A percentile compares a stretch with the other conserved stretches of the same genome.
Conservation (phyloP, 306 rosid genomes). For the Acacia acuminata region DNA sequence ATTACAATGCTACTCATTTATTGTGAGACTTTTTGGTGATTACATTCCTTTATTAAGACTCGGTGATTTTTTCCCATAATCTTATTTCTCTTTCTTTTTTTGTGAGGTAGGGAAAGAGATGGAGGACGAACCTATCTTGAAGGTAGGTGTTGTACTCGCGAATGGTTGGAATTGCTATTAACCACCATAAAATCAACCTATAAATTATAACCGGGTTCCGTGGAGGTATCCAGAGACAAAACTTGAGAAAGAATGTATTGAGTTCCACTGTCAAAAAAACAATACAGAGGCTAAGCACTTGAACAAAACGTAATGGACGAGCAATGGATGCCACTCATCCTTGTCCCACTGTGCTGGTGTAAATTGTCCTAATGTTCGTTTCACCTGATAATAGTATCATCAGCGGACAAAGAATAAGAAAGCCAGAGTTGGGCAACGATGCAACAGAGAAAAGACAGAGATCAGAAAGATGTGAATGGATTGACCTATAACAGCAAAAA, state of each 20-base stretch:
- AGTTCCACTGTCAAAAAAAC: constrained; percentile 94
- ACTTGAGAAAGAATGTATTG: constrained; percentile 94
- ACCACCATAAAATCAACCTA: constrained; percentile 96
- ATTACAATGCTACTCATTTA: too few relatives aligned
- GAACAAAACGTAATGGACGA: constrained; percentile 97
- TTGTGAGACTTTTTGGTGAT: too few relatives aligned
- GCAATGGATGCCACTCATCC: constrained; percentile 98
- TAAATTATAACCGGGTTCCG: constrained; percentile 86
- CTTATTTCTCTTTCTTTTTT: not conserved
- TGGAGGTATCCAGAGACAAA: constrained; percentile 94
- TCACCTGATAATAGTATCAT: constrained; percentile 54
- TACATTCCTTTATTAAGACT: too few relatives aligned
- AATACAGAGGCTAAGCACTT: constrained; percentile 87
- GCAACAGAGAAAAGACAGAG: not conserved
- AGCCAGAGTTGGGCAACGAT: not conserved
- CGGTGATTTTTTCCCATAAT: not conserved
- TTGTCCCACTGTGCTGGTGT: constrained; percentile 99
- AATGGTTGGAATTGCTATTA: constrained; percentile 95
- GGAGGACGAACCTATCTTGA: constrained; percentile 79
- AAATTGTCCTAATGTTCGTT: constrained; percentile 88
- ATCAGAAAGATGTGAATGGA: not conserved
- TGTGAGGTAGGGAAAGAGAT: constrained; percentile 18
- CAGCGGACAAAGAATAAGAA: not conserved
- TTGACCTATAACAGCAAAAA: constrained; percentile 6
- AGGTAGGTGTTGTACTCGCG: constrained; percentile 97